Percentiles rank a stretch among this genome's conserved stretches.
These are phyloP conservation scores for Nakaseomyces bracarensis DNA, from an alignment of 1,139 yeast species.

Conservation along the genomic window DNA sequence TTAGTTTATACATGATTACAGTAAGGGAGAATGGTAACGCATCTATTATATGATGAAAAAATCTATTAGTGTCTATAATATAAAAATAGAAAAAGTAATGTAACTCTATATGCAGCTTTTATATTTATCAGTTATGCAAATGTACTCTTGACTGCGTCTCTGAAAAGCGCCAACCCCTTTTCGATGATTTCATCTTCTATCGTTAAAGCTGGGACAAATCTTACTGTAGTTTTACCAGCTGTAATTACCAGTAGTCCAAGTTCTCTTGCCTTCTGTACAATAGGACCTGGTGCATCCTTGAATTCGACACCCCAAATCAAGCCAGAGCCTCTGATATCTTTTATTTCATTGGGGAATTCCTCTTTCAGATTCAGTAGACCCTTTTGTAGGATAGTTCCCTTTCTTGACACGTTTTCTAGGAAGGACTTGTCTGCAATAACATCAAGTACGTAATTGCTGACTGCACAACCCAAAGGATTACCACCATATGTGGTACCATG, in stretches of 20 bases:
- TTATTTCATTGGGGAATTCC: slow-evolving; percentile 51
- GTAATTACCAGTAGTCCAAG: slow-evolving; percentile 76
- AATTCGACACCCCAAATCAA: slow-evolving; percentile 79
- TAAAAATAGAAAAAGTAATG: too few species aligned
- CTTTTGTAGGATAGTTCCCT: slow-evolving; percentile 46
- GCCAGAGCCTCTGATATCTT: slow-evolving; percentile 79
- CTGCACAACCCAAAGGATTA: slow-evolving; percentile 81
- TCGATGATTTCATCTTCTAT: slow-evolving; percentile 61
- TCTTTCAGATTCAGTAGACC: slow-evolving; percentile 47
- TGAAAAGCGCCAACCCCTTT: slow-evolving; percentile 64
- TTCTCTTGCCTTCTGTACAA: slow-evolving; percentile 64
- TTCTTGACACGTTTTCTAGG: slow-evolving; percentile 47
- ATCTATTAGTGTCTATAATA: too few species aligned
- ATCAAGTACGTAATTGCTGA: slow-evolving; percentile 68
- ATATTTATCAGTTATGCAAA: slow-evolving; percentile 14
- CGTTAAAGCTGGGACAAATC: slow-evolving; percentile 88
- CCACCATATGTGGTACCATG: slow-evolving; percentile 99
- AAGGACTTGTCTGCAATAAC: slow-evolving; percentile 56
- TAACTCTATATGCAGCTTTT: too few species aligned
- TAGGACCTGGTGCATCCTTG: slow-evolving; percentile 50
- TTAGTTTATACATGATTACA: too few species aligned
- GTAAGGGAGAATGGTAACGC: too few species aligned
- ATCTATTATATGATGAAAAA: too few species aligned
- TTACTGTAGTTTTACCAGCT: slow-evolving; percentile 83
- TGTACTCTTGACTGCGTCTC: slow-evolving; percentile 39